phyloP scores from a whole-genome alignment of 225 moss, liverwort and hornwort species.

The Marchantia paleacea region DNA sequence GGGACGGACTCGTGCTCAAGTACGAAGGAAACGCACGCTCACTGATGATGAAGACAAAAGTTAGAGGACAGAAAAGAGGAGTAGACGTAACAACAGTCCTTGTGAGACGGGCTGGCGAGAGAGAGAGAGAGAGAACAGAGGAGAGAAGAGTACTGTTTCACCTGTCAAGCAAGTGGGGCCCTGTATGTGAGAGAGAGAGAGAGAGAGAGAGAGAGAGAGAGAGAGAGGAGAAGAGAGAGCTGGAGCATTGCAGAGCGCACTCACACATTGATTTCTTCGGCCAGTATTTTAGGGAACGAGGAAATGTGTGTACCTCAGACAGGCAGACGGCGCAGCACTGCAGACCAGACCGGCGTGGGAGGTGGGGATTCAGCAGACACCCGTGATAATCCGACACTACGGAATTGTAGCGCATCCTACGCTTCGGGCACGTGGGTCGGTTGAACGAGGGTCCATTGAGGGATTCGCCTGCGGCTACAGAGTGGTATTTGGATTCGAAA shows the following conservation, averaged over 20 bases:
- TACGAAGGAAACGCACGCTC: not conserved
- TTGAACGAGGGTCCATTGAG: not conserved
- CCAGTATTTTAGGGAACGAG: not conserved
- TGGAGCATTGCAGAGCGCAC: not conserved
- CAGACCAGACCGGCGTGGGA: not conserved
- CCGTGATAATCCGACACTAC: slow-evolving; percentile 24
- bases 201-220: not conserved
- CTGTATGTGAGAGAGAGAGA: not conserved
- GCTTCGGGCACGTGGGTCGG: slow-evolving; percentile 18
- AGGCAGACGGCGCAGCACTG: not conserved
- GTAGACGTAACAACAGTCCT: not conserved
- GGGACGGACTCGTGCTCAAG: not conserved
- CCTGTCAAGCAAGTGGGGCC: not conserved
- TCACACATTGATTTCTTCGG: not conserved
- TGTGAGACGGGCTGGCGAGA: not conserved
- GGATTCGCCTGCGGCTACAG: slow-evolving; percentile 6
- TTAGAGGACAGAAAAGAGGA: not conserved
- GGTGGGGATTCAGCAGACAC: not conserved
- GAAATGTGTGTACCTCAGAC: slow-evolving; percentile 4
- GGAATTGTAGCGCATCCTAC: slow-evolving; percentile 14
- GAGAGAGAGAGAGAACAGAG: not conserved
- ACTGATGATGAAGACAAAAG: slow-evolving; percentile 4
- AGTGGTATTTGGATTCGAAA: not conserved
- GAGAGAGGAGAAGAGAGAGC: not conserved
- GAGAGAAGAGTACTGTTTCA: not conserved